A percentile compares a stretch with the other conserved stretches of the same genome.
Conservation (phyloP, 2,329 filamentous ascomycete species). For the Colletotrichum chrysophilum region DNA sequence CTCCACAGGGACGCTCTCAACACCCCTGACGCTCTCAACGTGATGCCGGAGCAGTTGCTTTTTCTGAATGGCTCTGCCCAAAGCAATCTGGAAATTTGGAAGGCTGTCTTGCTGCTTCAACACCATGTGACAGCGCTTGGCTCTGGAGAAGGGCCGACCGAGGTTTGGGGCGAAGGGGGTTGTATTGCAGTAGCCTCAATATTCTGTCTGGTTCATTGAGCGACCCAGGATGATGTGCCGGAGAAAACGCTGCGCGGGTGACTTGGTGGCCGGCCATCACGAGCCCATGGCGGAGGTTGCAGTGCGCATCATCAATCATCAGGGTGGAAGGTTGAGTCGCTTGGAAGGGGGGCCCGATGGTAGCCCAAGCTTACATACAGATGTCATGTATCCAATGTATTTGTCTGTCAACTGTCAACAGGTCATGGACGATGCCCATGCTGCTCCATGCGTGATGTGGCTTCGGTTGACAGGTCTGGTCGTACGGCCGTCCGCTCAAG, state of each 20-base stretch:
- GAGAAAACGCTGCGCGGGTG: background rate
- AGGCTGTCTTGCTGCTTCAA: background rate
- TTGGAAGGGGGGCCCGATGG: background rate
- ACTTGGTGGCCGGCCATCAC: background rate
- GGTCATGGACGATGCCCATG: background rate
- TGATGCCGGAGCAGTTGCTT: background rate
- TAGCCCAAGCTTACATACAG: background rate
- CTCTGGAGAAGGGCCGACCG: constrained; percentile 14
- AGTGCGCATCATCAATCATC: background rate
- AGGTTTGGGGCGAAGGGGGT: background rate
- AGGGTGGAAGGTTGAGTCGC: background rate
- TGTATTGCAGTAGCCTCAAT: constrained; percentile 10
- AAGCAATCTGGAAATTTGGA: background rate
- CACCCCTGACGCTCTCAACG: background rate
- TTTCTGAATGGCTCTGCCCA: background rate
- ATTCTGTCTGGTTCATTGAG: background rate
- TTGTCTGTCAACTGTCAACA: background rate
- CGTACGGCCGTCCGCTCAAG: background rate
- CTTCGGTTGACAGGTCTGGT: constrained; percentile 17
- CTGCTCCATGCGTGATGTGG: background rate
- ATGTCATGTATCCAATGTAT: background rate
- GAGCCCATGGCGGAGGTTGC: background rate
- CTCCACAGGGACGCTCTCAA: background rate
- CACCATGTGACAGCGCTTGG: constrained; percentile 15
- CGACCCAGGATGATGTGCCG: background rate